A percentile compares a stretch with the other conserved stretches of the same genome.
Evolutionary conservation across 441 rosid species (phyloP).

Genomic region (Croton laevigatus): DNA sequence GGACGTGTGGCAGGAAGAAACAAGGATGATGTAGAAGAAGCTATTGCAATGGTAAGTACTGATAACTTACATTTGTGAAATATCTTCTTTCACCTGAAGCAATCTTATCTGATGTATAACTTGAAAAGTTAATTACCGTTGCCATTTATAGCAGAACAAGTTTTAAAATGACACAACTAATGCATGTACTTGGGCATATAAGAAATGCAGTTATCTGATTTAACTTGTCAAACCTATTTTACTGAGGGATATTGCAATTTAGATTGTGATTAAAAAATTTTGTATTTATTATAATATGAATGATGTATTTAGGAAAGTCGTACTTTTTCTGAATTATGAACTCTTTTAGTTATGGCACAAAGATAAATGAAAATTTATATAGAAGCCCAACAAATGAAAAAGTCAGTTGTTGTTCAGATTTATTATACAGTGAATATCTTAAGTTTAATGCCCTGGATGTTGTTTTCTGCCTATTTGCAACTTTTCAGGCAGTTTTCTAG

Average conservation of each 20-base stretch:
- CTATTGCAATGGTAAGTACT: slow-evolving; percentile 77
- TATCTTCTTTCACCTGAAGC: slow-evolving; percentile 2
- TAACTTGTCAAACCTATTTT: not conserved
- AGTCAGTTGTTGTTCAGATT: not conserved
- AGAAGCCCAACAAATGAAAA: not conserved
- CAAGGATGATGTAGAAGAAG: slow-evolving; percentile 95
- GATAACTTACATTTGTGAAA: not conserved
- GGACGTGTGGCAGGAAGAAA: slow-evolving; percentile 91
- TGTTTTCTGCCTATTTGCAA: not conserved
- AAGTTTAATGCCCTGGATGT: not conserved
- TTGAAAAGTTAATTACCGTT: not conserved
- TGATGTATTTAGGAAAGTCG: not conserved
- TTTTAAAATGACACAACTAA: not conserved
- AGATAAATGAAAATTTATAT: not conserved
- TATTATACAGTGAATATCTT: not conserved
- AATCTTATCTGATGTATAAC: not conserved
- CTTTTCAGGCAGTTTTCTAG: not conserved
- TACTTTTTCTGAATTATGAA: not conserved
- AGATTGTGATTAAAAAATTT: not conserved
- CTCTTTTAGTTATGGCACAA: not conserved
- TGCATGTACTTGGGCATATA: not conserved
- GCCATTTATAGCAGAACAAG: not conserved
- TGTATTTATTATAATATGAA: not conserved
- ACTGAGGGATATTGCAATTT: not conserved
- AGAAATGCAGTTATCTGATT: not conserved